phyloP scores from a whole-genome alignment of 2,329 filamentous ascomycete genomes.

The Alternaria atra region DNA sequence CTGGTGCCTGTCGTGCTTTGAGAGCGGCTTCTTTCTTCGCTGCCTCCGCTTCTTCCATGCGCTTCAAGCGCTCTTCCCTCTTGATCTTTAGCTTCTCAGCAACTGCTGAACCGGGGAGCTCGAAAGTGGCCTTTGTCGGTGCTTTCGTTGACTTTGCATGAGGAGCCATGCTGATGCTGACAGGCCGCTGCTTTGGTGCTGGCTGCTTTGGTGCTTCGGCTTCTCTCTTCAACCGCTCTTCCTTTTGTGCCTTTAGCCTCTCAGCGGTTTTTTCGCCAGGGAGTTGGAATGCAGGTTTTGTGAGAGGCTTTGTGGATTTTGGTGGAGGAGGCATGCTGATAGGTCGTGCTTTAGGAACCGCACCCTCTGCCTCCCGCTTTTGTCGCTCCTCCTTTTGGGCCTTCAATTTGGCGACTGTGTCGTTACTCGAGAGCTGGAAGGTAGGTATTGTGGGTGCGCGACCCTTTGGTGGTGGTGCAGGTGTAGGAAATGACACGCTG shows the following conservation, averaged over 20 bases:
- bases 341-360: constrained; percentile 46
- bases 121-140: constrained; percentile 61
- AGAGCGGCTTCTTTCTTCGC: constrained; percentile 50
- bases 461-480: constrained; percentile 56
- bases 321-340: constrained; percentile 58
- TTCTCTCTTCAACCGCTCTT: constrained; percentile 46
- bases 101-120: constrained; percentile 63
- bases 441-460: constrained; percentile 61
- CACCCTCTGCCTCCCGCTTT: constrained; percentile 55
- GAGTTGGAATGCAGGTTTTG: constrained; percentile 61
- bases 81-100: constrained; percentile 47
- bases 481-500: constrained; percentile 59
- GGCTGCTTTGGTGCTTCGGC: constrained; percentile 19
- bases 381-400: constrained; percentile 60
- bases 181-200: constrained; percentile 14
- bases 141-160: constrained; percentile 60
- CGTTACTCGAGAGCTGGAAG: constrained; percentile 64
- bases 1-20: constrained; percentile 43
- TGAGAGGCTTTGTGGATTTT: constrained; percentile 62
- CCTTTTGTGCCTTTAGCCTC: constrained; percentile 44
- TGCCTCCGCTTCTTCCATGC: constrained; percentile 44
- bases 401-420: constrained; percentile 62
- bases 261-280: constrained; percentile 62
- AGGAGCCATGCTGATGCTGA: constrained; percentile 39
- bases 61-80: constrained; percentile 47